These are phyloP conservation scores for Fusarium sp. DNA, from an alignment of 2,329 filamentous ascomycete genomes.

Conservation along the genomic window DNA sequence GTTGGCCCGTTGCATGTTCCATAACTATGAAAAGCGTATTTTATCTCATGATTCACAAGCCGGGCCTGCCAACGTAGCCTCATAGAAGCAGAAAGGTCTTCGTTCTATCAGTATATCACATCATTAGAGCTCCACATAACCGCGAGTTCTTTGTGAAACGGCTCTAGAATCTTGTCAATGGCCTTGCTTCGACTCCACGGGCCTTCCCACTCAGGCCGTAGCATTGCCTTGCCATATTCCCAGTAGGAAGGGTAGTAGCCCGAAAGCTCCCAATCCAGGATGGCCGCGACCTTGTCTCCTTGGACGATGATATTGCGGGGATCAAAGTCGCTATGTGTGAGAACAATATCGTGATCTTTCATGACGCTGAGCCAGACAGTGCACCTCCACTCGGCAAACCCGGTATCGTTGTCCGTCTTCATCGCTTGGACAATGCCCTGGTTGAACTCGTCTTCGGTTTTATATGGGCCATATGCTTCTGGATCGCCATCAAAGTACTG, in stretches of 20 bases:
- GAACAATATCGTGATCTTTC: slow-evolving; percentile 21
- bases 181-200: slow-evolving; percentile 6
- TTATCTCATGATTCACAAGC: too few relatives aligned
- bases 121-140: slow-evolving; percentile 27
- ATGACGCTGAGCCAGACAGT: slow-evolving; percentile 29
- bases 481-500: slow-evolving; percentile 27
- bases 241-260: slow-evolving; percentile 21
- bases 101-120: too few relatives aligned
- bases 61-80: too few relatives aligned
- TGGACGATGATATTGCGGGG: slow-evolving; percentile 21
- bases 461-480: slow-evolving; percentile 29
- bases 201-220: slow-evolving; percentile 12
- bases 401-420: slow-evolving; percentile 13
- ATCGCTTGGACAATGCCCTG: slow-evolving; percentile 29
- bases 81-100: too few relatives aligned
- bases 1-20: too few relatives aligned
- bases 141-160: slow-evolving; percentile 14
- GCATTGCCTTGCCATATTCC: slow-evolving; percentile 23
- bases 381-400: slow-evolving; percentile 19
- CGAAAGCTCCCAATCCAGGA: slow-evolving; percentile 25
- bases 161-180: slow-evolving; percentile 17
- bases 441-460: slow-evolving; percentile 37
- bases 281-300: slow-evolving; percentile 12
- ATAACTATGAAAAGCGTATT: too few relatives aligned
- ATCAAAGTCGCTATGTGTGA: slow-evolving; percentile 24